These are phyloP conservation scores for Zygosaccharomyces sapae DNA, from an alignment of 1,139 yeast species.

Conservation along the genomic window DNA sequence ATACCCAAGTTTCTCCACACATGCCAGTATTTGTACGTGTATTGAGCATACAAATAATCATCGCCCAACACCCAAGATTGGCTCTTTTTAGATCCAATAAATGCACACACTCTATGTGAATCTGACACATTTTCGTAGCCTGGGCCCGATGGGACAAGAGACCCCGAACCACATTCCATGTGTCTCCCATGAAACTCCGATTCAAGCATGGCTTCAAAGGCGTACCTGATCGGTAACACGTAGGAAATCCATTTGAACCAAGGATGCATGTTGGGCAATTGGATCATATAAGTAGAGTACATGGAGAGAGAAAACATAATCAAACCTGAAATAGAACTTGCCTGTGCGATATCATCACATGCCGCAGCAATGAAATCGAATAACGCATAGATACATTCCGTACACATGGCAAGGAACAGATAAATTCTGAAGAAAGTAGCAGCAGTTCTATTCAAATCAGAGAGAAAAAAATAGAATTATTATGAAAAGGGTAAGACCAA, in stretches of 20 bases:
- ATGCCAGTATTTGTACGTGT: constrained; percentile 40
- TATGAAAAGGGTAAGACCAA: constrained; percentile 44
- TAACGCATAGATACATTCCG: constrained; percentile 43
- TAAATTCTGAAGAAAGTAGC: constrained; percentile 52
- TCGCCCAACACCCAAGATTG: constrained; percentile 46
- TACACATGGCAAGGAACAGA: constrained; percentile 42
- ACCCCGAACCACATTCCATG: constrained; percentile 45
- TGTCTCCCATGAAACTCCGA: constrained; percentile 54
- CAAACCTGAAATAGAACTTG: constrained; percentile 51
- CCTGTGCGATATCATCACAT: constrained; percentile 45
- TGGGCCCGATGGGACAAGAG: constrained; percentile 50
- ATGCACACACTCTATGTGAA: constrained; percentile 49
- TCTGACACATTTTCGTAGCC: constrained; percentile 42
- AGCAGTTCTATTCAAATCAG: constrained; percentile 48
- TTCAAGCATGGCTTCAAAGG: constrained; percentile 52
- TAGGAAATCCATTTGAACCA: constrained; percentile 65
- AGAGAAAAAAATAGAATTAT: constrained; percentile 48
- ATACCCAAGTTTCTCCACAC: constrained; percentile 54
- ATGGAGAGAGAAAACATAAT: constrained; percentile 46
- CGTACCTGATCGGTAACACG: constrained; percentile 53
- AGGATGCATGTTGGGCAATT: constrained; percentile 56
- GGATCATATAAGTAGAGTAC: constrained; percentile 56
- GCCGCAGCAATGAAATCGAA: constrained; percentile 51
- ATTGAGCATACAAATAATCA: constrained; percentile 40
- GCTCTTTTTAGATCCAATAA: constrained; percentile 44